Conservation (phyloP, 768 basidiomycete species). For the Leccinellum luteum region DNA sequence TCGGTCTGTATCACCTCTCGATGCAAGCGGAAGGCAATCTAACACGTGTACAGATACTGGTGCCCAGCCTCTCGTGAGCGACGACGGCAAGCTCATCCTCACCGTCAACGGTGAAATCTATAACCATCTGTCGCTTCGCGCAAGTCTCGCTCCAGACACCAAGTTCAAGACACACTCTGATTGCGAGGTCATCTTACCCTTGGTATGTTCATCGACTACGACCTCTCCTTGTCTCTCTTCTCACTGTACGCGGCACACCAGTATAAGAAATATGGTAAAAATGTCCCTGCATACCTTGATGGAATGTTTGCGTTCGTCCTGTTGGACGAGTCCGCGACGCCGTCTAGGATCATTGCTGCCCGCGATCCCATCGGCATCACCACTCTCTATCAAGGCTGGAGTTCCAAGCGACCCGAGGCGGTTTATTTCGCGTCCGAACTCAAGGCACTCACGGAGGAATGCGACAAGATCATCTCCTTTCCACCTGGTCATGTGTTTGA, state of each 20-base stretch:
- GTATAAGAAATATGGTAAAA: constrained; percentile 83
- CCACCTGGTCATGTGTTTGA: constrained; percentile 98
- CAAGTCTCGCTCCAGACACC: constrained; percentile 56
- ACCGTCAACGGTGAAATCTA: constrained; percentile 99
- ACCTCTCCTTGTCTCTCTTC: background rate
- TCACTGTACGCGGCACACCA: constrained; percentile 32
- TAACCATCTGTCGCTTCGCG: constrained; percentile 85
- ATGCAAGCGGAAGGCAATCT: background rate
- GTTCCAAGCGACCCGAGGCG: constrained; percentile 73
- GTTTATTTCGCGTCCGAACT: constrained; percentile 96
- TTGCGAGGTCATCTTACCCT: constrained; percentile 93
- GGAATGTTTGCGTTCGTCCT: constrained; percentile 99
- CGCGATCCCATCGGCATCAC: constrained; percentile 98
- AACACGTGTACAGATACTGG: constrained; percentile 69
- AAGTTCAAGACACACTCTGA: constrained; percentile 98
- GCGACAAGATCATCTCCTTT: constrained; percentile 93
- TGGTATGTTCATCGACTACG: constrained; percentile 49
- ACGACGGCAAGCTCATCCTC: constrained; percentile 80
- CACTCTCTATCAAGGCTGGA: constrained; percentile 97
- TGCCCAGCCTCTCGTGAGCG: constrained; percentile 89
- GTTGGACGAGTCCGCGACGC: constrained; percentile 87
- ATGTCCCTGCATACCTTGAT: constrained; percentile 78
- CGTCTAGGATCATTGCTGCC: constrained; percentile 89
- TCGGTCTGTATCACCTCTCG: constrained; percentile 57
- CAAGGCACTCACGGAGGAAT: constrained; percentile 87